These are phyloP conservation scores for Elaeis guineensis DNA, from an alignment of 176 grass and related monocot species.

Conservation along the genomic window DNA sequence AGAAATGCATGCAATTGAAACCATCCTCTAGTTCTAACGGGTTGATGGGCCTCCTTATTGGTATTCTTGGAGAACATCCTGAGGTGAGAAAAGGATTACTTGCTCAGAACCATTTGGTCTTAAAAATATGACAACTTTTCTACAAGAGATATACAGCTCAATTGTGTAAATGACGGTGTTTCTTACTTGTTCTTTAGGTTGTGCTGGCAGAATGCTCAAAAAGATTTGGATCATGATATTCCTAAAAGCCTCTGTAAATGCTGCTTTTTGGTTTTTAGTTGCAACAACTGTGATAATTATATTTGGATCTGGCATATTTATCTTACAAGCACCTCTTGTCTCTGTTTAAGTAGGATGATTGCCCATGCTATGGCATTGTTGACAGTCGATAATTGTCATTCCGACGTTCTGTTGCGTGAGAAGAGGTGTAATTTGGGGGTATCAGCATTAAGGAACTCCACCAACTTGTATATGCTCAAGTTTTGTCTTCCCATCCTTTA, in stretches of 20 bases:
- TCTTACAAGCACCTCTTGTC: not conserved
- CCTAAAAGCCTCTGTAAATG: not conserved
- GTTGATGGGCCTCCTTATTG: constrained; percentile 63
- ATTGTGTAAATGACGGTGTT: constrained; percentile 19
- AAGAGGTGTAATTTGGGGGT: constrained; percentile 63
- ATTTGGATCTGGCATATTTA: too few species aligned
- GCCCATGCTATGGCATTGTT: constrained; percentile 79
- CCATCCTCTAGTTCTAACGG: constrained; percentile 59
- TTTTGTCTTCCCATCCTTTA: constrained; percentile 84
- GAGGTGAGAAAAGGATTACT: constrained; percentile 38
- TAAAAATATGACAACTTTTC: too few species aligned
- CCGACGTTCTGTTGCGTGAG: constrained; percentile 74
- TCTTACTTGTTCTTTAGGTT: constrained; percentile 43
- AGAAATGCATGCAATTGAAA: constrained; percentile 88
- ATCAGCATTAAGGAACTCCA: constrained; percentile 88
- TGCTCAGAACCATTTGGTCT: constrained; percentile 1
- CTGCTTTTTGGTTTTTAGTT: too few species aligned
- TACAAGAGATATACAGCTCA: not conserved
- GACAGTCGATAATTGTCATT: constrained; percentile 68
- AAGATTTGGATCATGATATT: constrained; percentile 88
- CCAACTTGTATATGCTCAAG: constrained; percentile 79
- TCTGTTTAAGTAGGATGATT: constrained; percentile 58
- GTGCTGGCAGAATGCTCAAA: constrained; percentile 78
- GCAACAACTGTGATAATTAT: too few species aligned
- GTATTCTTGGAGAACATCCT: constrained; percentile 78